Conservation (phyloP, 805 yeast species). For the Teunomyces stri region DNA sequence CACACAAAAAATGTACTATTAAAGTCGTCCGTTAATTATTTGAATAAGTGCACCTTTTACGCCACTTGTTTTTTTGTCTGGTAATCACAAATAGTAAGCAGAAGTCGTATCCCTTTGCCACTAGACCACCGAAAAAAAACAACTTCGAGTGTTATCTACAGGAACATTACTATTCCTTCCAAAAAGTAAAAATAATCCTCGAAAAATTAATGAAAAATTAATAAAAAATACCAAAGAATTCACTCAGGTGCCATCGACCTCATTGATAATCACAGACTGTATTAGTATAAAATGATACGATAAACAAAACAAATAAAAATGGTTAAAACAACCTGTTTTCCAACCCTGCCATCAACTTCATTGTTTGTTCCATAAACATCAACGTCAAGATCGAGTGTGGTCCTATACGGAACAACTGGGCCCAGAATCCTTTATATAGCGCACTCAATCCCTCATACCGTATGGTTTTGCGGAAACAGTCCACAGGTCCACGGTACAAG, state of each 20-base stretch:
- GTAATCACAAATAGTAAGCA: not conserved
- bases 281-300: not conserved
- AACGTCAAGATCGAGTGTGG: slow-evolving; percentile 91
- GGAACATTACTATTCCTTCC: not conserved
- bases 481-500: slow-evolving; percentile 81
- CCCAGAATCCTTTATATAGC: slow-evolving; percentile 91
- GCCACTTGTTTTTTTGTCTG: not conserved
- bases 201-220: no score
- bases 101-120: slow-evolving; percentile 3
- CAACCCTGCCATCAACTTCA: slow-evolving; percentile 50
- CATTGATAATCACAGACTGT: not conserved
- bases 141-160: not conserved
- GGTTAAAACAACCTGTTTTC: slow-evolving; percentile 17
- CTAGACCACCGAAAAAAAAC: not conserved
- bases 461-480: slow-evolving; percentile 83
- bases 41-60: not conserved
- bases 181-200: no score
- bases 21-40: no score
- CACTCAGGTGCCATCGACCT: not conserved
- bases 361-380: slow-evolving; percentile 94
- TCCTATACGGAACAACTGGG: slow-evolving; percentile 87
- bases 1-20: no score
- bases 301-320: not conserved
- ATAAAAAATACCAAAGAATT: no score
- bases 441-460: slow-evolving; percentile 82